Conservation (phyloP, 1,284 basidiomycete genomes). For the Moniliella sp. region DNA sequence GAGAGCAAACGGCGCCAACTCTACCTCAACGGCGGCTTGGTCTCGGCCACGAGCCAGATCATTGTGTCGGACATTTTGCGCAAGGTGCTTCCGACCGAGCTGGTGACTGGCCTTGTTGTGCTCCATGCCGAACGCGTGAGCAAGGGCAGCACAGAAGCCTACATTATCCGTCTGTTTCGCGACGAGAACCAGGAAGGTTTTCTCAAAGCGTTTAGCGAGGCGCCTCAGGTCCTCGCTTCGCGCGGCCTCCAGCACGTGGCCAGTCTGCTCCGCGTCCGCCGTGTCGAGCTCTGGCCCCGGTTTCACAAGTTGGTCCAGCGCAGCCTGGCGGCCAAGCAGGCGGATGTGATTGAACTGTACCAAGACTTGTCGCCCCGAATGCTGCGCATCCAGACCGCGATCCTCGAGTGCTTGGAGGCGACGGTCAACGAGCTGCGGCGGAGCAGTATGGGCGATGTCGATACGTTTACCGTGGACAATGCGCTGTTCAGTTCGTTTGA, state of each 20-base stretch:
- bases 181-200: slow-evolving; percentile 46
- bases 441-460: slow-evolving; percentile 60
- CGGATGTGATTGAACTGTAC: slow-evolving; percentile 77
- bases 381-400: slow-evolving; percentile 71
- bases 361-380: slow-evolving; percentile 67
- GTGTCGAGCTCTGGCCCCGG: slow-evolving; percentile 70
- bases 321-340: slow-evolving; percentile 37
- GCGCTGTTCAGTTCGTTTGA: slow-evolving; percentile 89
- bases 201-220: slow-evolving; percentile 85
- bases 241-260: slow-evolving; percentile 76
- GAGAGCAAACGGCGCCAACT: slow-evolving; percentile 38
- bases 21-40: slow-evolving; percentile 40
- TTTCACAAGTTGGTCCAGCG: slow-evolving; percentile 44
- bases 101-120: slow-evolving; percentile 79
- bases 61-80: slow-evolving; percentile 82
- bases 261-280: slow-evolving; percentile 68
- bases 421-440: slow-evolving; percentile 76
- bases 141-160: slow-evolving; percentile 37
- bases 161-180: slow-evolving; percentile 24
- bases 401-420: slow-evolving; percentile 79
- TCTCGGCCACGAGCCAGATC: slow-evolving; percentile 80
- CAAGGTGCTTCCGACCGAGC: slow-evolving; percentile 56
- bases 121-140: slow-evolving; percentile 82
- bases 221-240: slow-evolving; percentile 77
- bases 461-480: slow-evolving; percentile 71